Percentiles rank a stretch among this genome's conserved stretches.
Conservation (phyloP, 176 grass and related monocot species). For the Aegilops tauschii region DNA sequence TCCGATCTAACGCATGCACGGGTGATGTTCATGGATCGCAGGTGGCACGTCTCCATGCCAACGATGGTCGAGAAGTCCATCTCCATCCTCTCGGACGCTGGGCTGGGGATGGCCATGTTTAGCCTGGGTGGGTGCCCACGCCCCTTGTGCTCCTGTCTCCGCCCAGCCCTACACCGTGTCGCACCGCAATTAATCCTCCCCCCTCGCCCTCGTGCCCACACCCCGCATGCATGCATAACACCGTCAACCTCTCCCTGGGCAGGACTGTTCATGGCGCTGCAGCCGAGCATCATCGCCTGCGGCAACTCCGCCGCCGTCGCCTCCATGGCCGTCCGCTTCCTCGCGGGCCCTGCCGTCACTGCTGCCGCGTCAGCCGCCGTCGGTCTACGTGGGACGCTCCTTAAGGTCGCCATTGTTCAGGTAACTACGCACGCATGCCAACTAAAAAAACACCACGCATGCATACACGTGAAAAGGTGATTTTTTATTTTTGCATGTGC, state of each 20-base stretch:
- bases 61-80: constrained; percentile 81
- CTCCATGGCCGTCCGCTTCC: constrained; percentile 80
- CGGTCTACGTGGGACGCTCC: constrained; percentile 56
- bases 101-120: constrained; percentile 99
- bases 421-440: constrained; percentile 19
- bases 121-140: constrained; percentile 73
- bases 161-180: constrained; percentile 38
- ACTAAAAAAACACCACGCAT: no score
- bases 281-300: constrained; percentile 80
- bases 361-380: constrained; percentile 65
- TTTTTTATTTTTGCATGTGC: no score
- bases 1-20: neutral
- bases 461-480: no score
- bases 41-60: constrained; percentile 88
- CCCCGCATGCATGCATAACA: neutral
- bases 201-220: neutral
- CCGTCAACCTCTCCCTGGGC: neutral
- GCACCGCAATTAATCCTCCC: constrained; percentile 20
- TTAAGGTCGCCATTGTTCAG: constrained; percentile 88
- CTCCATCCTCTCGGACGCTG: constrained; percentile 93
- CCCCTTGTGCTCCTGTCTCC: constrained; percentile 42
- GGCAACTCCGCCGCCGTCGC: constrained; percentile 51
- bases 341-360: constrained; percentile 69
- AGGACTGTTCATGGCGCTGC: constrained; percentile 98
- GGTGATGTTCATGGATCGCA: constrained; percentile 27